A percentile compares a stretch with the other conserved stretches of the same genome.
Evolutionary conservation across 352 stramenopile genomes (phyloP).

Genomic region (Pythium aquatile): DNA sequence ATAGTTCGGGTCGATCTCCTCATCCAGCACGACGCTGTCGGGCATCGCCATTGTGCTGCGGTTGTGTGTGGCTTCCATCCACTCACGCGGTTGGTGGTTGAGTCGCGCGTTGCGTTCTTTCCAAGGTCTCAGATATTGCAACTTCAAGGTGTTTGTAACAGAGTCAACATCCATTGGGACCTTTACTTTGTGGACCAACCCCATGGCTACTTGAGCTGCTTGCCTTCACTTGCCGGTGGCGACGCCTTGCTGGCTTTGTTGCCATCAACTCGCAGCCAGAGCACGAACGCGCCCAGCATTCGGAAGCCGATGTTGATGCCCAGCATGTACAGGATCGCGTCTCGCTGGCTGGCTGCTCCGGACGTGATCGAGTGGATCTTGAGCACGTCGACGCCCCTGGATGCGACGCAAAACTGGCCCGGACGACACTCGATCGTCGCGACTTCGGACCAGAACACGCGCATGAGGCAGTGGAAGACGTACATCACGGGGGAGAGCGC

Average conservation of each 20-base stretch:
- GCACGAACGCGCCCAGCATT: conserved; percentile 14
- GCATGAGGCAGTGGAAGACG: conserved; percentile 34
- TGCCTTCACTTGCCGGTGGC: neutral
- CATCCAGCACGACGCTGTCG: conserved; percentile 91
- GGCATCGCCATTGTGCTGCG: conserved; percentile 39
- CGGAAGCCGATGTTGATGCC: conserved; percentile 25
- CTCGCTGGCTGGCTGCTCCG: neutral
- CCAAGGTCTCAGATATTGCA: neutral
- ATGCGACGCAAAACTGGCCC: conserved; percentile 15
- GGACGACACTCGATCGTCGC: conserved; percentile 27
- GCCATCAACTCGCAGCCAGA: conserved; percentile 19
- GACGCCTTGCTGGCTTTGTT: neutral
- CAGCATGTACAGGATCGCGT: conserved; percentile 18
- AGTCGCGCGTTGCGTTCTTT: neutral
- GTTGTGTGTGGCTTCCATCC: neutral
- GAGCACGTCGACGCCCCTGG: conserved; percentile 25
- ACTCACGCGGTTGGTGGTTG: neutral
- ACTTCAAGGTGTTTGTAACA: conserved; percentile 3
- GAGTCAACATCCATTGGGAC: conserved; percentile 10
- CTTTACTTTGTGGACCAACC: neutral
- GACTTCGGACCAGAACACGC: conserved; percentile 32
- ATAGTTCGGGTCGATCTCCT: conserved; percentile 96
- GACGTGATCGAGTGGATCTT: conserved; percentile 20
- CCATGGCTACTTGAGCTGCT: neutral
- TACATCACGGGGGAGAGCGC: conserved; percentile 39